Percentiles rank a stretch among this genome's conserved stretches.
Evolutionary conservation across 148 eudicot species (phyloP).

Genomic region (Camellia japonica): DNA sequence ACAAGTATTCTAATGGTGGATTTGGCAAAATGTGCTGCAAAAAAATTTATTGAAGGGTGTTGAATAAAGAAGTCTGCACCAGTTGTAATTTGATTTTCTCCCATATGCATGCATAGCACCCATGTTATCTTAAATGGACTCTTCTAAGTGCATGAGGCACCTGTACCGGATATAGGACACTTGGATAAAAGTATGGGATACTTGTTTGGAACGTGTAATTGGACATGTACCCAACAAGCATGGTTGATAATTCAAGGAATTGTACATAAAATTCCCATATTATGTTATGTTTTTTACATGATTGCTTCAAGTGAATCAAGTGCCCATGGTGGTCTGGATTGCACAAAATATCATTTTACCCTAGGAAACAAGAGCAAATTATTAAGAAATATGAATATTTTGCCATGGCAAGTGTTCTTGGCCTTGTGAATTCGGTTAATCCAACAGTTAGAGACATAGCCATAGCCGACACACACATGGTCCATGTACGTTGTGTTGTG

Average conservation of each 20-base stretch:
- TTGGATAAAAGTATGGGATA: background rate
- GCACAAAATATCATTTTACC: background rate
- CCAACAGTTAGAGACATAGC: background rate
- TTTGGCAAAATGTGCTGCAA: background rate
- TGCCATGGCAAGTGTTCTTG: background rate
- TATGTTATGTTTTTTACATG: background rate
- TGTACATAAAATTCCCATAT: background rate
- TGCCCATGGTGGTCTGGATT: background rate
- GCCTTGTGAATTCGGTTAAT: background rate
- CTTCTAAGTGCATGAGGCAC: background rate
- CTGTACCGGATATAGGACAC: background rate
- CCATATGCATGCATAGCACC: background rate
- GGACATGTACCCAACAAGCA: background rate
- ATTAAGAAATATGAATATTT: background rate
- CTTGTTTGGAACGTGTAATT: background rate
- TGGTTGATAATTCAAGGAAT: background rate
- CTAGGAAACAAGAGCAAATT: background rate
- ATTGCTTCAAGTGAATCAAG: background rate
- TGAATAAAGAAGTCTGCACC: background rate
- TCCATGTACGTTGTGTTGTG: background rate
- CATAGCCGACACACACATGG: background rate
- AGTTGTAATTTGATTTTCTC: background rate
- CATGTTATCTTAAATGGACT: background rate
- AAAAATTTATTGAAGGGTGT: background rate
- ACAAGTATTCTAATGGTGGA: background rate